A percentile compares a stretch with the other conserved stretches of the same genome.
Conservation (phyloP, 495 filamentous ascomycete species). For the Penicillium nucicola region DNA sequence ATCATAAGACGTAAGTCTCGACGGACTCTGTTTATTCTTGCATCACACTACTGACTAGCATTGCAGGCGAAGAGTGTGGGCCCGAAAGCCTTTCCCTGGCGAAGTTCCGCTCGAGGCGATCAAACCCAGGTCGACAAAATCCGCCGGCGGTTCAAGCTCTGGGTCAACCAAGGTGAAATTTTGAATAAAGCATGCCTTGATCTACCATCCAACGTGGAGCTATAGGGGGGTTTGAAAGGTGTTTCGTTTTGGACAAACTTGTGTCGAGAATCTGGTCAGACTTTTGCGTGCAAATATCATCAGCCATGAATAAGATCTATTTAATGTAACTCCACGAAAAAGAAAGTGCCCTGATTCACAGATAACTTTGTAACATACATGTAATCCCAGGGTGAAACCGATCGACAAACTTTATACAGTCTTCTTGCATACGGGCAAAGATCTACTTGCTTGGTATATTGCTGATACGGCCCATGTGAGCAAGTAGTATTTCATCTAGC, state of each 20-base stretch:
- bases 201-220: background rate
- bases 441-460: no score
- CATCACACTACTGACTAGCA: background rate
- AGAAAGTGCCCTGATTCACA: no score
- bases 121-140: background rate
- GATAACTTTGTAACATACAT: no score
- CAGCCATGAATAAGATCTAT: background rate
- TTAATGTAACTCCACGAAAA: background rate
- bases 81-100: slow-evolving; percentile 14
- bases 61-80: slow-evolving; percentile 20
- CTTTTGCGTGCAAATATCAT: background rate
- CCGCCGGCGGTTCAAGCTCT: background rate
- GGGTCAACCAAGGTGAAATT: background rate
- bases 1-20: slow-evolving; percentile 11
- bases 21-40: background rate
- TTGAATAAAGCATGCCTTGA: background rate
- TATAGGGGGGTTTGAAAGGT: background rate
- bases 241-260: background rate
- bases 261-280: background rate
- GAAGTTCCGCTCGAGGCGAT: slow-evolving; percentile 1
- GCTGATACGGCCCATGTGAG: background rate
- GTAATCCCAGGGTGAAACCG: background rate
- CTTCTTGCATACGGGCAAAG: no score
- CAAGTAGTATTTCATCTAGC: no score
- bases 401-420: no score